These are phyloP conservation scores for Ustilago cynodontis DNA, from an alignment of 1,284 basidiomycete species.

Conservation along the genomic window DNA sequence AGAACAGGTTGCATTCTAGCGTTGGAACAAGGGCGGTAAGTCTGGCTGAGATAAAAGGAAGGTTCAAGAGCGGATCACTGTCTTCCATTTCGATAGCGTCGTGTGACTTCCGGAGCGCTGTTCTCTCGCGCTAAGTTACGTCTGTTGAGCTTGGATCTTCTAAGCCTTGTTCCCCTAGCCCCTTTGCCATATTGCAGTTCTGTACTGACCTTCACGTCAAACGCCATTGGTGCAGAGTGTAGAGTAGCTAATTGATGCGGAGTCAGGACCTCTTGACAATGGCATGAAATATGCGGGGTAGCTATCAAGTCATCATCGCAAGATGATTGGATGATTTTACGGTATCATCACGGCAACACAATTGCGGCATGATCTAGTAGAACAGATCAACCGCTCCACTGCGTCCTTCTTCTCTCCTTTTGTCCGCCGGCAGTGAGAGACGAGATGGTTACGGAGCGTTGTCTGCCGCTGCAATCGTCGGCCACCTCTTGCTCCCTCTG, in stretches of 20 bases:
- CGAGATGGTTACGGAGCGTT: slow-evolving; percentile 15
- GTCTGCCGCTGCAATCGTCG: slow-evolving; percentile 29
- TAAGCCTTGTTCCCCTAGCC: background rate
- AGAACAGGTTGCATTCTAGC: background rate
- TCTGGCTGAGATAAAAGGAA: background rate
- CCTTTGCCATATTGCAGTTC: background rate
- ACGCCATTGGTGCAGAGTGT: background rate
- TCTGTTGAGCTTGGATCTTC: background rate
- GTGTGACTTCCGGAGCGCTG: background rate
- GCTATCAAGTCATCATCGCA: background rate
- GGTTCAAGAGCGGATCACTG: slow-evolving; percentile 31
- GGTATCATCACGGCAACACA: too few relatives aligned
- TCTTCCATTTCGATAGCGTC: slow-evolving; percentile 26
- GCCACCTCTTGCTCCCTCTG: background rate
- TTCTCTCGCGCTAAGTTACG: background rate
- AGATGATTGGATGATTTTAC: slow-evolving; percentile 17
- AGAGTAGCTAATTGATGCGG: background rate
- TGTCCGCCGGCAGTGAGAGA: background rate
- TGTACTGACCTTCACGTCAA: background rate
- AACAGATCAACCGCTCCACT: background rate
- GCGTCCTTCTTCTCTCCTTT: background rate
- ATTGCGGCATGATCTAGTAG: background rate
- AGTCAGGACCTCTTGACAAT: background rate
- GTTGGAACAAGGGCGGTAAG: background rate
- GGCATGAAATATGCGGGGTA: background rate